Conservation (phyloP, 768 basidiomycete genomes). For the Psilocybe sp. region DNA sequence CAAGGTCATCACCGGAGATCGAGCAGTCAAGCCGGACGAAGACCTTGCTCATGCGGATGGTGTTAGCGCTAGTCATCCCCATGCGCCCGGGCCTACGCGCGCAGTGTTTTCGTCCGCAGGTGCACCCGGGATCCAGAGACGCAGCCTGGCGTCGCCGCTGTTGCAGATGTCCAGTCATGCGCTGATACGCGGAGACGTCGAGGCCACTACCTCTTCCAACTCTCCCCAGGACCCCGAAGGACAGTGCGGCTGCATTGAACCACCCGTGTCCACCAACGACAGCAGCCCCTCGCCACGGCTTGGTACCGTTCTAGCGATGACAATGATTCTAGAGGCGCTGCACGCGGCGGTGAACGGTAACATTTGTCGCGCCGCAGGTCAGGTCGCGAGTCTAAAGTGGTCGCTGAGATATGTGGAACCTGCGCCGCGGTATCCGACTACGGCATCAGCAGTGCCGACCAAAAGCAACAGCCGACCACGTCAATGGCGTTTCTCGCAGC, state of each 20-base stretch:
- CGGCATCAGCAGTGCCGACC: neutral
- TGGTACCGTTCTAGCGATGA: conserved; percentile 70
- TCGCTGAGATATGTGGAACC: conserved; percentile 46
- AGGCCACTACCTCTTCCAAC: conserved; percentile 3
- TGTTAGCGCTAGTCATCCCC: conserved; percentile 54
- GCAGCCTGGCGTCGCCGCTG: conserved; percentile 1
- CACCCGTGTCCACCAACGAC: conserved; percentile 51
- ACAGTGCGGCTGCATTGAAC: conserved; percentile 1
- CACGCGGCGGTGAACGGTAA: conserved; percentile 74
- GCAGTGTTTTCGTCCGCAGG: conserved; percentile 21
- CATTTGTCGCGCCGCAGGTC: conserved; percentile 64
- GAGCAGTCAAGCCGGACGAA: conserved; percentile 20
- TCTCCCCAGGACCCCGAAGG: neutral
- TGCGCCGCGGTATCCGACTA: conserved; percentile 8
- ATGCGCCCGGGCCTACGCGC: conserved; percentile 74
- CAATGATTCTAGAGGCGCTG: conserved; percentile 70
- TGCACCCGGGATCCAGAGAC: neutral
- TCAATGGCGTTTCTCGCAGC: conserved; percentile 56
- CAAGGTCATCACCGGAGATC: conserved; percentile 38
- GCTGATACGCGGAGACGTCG: neutral
- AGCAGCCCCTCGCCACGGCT: conserved; percentile 65
- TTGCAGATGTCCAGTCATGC: neutral
- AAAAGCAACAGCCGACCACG: conserved; percentile 16
- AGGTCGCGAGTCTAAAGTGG: conserved; percentile 64
- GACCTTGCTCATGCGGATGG: conserved; percentile 29